Base-by-base conservation (phyloP, 2,329 filamentous ascomycete species). In the Pleurostoma richardsiae region DNA sequence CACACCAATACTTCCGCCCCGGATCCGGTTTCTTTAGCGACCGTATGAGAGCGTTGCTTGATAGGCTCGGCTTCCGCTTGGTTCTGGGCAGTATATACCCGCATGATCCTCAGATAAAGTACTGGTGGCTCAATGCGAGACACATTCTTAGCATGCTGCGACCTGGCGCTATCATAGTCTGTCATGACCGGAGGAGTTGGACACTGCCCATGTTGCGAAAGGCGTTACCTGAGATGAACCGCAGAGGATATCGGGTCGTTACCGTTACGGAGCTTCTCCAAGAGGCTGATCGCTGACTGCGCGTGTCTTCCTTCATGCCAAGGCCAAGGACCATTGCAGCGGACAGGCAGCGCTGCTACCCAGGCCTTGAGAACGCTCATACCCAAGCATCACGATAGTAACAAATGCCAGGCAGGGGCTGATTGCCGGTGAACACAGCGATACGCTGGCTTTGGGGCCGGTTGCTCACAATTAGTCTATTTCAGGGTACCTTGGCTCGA, bases 81-180 rank as follows among this genome's bases (percentile, higher is more conserved):
- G 85, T 90, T n/a, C 69, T 96, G 38, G 90, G 90, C 3, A 84
- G 83, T 63, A 83, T 96, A 39, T 96, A 95, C 66, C 90, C 90
- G 4, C 90, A 95, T 68, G 90, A 96, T 68, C 83, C 90, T n/a
- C 90, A 95, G 72, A 85, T 96, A 48, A 72, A 73, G 7, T 84
- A 79, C 58, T 76, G 80, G 54, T 69, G 72, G 52, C 55, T 90
- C 44, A 96, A 96, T 66, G 85, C 88, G 6, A 74, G 72, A 54
- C 90, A 95, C 69, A 80, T 95, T 4, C 64, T 95, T 55, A 90
- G 87, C 67, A 90, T 90, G 85, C 72, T 86, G 33, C 72, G 79
- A 41, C 83, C 86, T 0, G 90, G 90, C 0, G 84, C 80, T 29
- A 85, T 96, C 48, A 83, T 96, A 51, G 85, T 96, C 44, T 91